Evolutionary conservation across 2,329 filamentous ascomycete genomes (phyloP), one percentile per base, ranked within the genome.

Genomic region (Fusarium sp.): DNA sequence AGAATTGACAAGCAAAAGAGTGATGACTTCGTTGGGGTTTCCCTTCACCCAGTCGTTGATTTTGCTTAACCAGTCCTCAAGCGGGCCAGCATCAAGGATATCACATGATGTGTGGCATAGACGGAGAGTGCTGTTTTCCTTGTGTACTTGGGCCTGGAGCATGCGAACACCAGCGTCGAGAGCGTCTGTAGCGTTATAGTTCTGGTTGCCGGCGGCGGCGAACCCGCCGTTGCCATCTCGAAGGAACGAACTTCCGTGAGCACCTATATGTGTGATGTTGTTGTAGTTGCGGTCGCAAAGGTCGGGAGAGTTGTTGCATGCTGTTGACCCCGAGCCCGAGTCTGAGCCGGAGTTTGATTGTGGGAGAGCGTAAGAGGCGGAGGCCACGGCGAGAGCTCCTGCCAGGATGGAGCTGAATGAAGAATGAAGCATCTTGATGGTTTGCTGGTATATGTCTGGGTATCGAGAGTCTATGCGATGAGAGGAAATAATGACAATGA

Each of bases 251-350:
- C 88, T 90, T 80, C 94, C 87, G 81, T 95, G 92, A 18, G 91
- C 91, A 22, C 92, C 92, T 75, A 95, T 87, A 78, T 95, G 87
- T 5, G 92, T 95, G 72, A 96, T 87, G 71, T 91, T 88, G 81
- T 89, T 90, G 82, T 96, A 96, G 18, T 87, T 81, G 68, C 88
- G 88, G 65, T 81, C 83, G 83, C 93, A 96, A 40, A 96, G 86
- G 43, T 85, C 81, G 0, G 92, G 91, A 1, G 91, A 94, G 83
- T 95, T 95, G 82, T 96, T 96, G 86, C 93, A 96, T 33, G 90
- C 88, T 17, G 74, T 74, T 22, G 75, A 71, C 7, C 62, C 58
- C 7, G 66, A 61, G 28, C 67, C 61, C 7, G 66, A 58, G 11
- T 67, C 65, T 17, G 75, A 64, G 13, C 43, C 63, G 11, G 75